Evolutionary conservation across 1,284 basidiomycete genomes (phyloP).

Genomic region (Mrakiaceae sp.): DNA sequence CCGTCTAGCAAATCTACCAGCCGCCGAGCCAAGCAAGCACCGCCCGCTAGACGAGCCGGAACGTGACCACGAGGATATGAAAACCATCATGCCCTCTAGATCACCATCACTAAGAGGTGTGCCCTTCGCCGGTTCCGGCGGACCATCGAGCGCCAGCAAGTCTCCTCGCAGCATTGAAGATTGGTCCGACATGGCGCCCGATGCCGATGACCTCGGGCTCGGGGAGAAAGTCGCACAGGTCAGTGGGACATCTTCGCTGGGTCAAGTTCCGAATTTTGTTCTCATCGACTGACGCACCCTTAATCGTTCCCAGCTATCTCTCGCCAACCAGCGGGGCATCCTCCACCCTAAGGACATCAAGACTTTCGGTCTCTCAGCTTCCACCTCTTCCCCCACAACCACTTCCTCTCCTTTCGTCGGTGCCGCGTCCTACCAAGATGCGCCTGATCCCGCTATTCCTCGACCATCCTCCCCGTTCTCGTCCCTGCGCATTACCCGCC

Average conservation of each 20-base stretch:
- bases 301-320: too few relatives aligned
- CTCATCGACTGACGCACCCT: too few relatives aligned
- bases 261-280: background rate
- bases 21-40: background rate
- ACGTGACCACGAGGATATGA: constrained; percentile 3
- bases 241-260: constrained; percentile 4
- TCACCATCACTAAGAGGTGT: background rate
- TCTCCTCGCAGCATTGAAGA: constrained; percentile 17
- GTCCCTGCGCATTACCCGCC: constrained; percentile 17
- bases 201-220: constrained; percentile 22
- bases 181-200: constrained; percentile 25
- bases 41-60: background rate
- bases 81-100: constrained; percentile 13
- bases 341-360: constrained; percentile 83
- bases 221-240: constrained; percentile 22
- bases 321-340: constrained; percentile 43
- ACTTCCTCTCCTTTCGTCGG: background rate
- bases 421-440: too few relatives aligned
- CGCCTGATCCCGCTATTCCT: background rate
- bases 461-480: constrained; percentile 6
- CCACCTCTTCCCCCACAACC: constrained; percentile 15
- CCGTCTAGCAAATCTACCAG: background rate
- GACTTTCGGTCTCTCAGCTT: constrained; percentile 17
- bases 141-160: too few relatives aligned
- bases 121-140: background rate